Evolutionary conservation across 192 early-diverging fungal genomes (phyloP).

Genomic region (Coemansia reversa): DNA sequence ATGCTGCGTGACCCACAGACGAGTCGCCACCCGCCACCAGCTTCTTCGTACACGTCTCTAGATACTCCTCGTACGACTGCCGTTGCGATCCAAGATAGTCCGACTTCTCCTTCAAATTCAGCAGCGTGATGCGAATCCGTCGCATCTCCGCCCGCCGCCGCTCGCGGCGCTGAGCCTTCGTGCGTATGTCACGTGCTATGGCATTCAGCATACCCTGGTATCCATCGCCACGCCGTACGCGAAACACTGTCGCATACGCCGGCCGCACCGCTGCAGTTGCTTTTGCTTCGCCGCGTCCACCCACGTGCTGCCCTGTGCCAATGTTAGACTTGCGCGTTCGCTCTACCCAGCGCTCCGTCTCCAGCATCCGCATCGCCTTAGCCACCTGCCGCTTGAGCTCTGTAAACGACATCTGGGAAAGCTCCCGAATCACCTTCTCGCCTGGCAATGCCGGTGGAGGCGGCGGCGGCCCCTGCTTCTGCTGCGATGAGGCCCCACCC

Average conservation of each 20-base stretch:
- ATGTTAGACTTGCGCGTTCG: constrained; percentile 57
- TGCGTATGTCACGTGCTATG: constrained; percentile 91
- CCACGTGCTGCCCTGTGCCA: constrained; percentile 34
- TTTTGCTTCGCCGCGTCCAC: constrained; percentile 2
- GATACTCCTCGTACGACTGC: constrained; percentile 88
- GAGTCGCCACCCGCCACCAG: constrained; percentile 62
- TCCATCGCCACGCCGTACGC: constrained; percentile 62
- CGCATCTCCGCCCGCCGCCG: constrained; percentile 72
- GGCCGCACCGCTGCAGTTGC: constrained; percentile 19
- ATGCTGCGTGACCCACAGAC: constrained; percentile 55
- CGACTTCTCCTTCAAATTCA: constrained; percentile 81
- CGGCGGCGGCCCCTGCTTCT: constrained; percentile 20
- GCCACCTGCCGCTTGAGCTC: constrained; percentile 80
- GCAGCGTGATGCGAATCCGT: constrained; percentile 75
- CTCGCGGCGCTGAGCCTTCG: constrained; percentile 81
- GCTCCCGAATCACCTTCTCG: constrained; percentile 56
- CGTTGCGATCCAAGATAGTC: constrained; percentile 84
- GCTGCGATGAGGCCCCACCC: constrained; percentile 6
- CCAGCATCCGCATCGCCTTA: constrained; percentile 79
- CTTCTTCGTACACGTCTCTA: constrained; percentile 85
- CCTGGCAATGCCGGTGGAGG: constrained; percentile 48
- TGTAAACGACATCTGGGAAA: constrained; percentile 65
- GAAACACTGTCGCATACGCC: constrained; percentile 51
- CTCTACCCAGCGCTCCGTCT: constrained; percentile 69
- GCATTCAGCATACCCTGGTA: constrained; percentile 94